phyloP scores from a whole-genome alignment of 306 rosid genomes.

The Chamaecrista fasciculata region DNA sequence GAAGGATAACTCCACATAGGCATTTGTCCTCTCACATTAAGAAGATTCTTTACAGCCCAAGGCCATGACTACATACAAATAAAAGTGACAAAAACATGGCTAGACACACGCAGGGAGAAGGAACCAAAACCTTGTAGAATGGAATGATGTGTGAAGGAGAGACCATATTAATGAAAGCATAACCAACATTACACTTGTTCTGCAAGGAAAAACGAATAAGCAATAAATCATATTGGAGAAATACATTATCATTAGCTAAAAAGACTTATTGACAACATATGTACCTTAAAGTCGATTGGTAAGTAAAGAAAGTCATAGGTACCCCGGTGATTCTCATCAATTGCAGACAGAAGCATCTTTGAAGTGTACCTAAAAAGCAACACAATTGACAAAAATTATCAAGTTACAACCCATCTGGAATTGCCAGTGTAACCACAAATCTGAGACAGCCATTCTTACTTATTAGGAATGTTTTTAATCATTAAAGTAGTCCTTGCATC shows the following conservation, averaged over 20 bases:
- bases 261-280: not conserved
- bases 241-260: not conserved
- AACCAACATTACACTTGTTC: constrained; percentile 86
- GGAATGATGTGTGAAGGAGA: constrained; percentile 67
- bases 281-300: constrained; percentile 78
- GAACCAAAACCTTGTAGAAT: constrained; percentile 59
- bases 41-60: constrained; percentile 7
- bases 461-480: constrained; percentile 76
- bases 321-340: constrained; percentile 64
- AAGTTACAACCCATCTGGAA: not conserved
- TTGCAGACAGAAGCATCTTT: constrained; percentile 74
- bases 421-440: not conserved
- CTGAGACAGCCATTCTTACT: constrained; percentile 37
- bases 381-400: not conserved
- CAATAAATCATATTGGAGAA: not conserved
- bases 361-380: constrained; percentile 56
- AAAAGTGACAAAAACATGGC: not conserved
- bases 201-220: constrained; percentile 34
- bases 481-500: constrained; percentile 73
- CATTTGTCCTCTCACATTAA: not conserved
- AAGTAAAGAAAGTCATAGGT: constrained; percentile 70
- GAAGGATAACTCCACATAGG: not conserved
- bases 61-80: not conserved
- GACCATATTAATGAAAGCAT: constrained; percentile 85
- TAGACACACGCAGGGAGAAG: not conserved